A percentile compares a stretch with the other conserved stretches of the same genome.
These are phyloP conservation scores for Annulohypoxylon stygium DNA, from an alignment of 495 filamentous ascomycete genomes.

Conservation along the genomic window DNA sequence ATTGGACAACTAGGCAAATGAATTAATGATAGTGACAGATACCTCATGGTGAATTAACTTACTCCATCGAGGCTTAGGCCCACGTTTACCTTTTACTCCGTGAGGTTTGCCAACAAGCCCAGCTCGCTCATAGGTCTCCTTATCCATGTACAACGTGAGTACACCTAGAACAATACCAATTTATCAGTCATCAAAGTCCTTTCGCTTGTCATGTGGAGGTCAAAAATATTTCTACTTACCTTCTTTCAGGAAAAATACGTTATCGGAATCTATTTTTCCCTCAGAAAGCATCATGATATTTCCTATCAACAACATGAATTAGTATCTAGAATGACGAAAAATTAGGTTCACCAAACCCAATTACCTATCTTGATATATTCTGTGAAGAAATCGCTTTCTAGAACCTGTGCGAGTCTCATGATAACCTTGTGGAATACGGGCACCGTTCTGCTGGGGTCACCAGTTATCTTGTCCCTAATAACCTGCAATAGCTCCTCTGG, in stretches of 20 bases:
- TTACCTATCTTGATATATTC: conserved; percentile 88
- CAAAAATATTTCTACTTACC: conserved; percentile 59
- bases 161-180: conserved; percentile 63
- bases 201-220: background rate
- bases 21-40: conserved; percentile 18
- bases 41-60: conserved; percentile 30
- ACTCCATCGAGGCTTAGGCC: conserved; percentile 65
- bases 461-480: conserved; percentile 68
- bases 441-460: conserved; percentile 46
- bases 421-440: conserved; percentile 76
- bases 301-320: conserved; percentile 63
- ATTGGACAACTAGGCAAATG: conserved; percentile 73
- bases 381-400: conserved; percentile 86
- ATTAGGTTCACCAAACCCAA: background rate
- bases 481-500: conserved; percentile 73
- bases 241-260: conserved; percentile 78
- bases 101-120: conserved; percentile 83
- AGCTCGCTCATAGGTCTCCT: conserved; percentile 85
- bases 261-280: conserved; percentile 82
- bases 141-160: conserved; percentile 82
- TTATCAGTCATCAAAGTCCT: conserved; percentile 6
- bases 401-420: conserved; percentile 77
- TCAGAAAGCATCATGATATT: conserved; percentile 93
- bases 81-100: conserved; percentile 67
- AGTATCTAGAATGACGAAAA: background rate